Evolutionary conservation across 1,284 basidiomycete genomes (phyloP), one percentile per base, ranked within the genome.

Genomic region (Abortiporus biennis): DNA sequence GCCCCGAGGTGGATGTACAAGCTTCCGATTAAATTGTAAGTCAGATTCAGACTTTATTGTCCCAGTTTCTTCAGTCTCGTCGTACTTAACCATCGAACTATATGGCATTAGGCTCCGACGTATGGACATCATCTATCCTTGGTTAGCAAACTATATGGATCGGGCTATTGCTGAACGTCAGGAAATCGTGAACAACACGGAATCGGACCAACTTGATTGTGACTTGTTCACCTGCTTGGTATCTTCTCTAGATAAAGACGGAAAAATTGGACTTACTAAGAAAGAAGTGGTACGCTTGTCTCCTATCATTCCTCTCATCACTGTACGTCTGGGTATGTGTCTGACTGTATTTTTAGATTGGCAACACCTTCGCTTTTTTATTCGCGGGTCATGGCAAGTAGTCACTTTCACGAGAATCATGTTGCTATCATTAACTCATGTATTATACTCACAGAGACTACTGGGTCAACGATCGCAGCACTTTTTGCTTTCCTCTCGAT

Each of bases 391-490:
- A 51, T 34, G 48, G 46, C 41, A 22, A 19, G 39, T 35, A 9
- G 27, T 9, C 12, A 9, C 8, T 8, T 17, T 34, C 19, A 25
- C 22, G 12, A 15, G 16, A 24, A 16, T 12, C 25, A 15, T 11
- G 30, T 21, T 17, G 15, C n/a, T 15, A 21, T 16, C n/a, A n/a
- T n/a, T n/a, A n/a, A n/a, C n/a, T n/a, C n/a, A 29, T 30, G 35
- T 9, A n/a, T 29, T 8, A 29, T 29, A 29, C 27, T 39, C 9
- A 29, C 30, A 45, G 60, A 66, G 45, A 71, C 67, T 2, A 60
- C 62, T 1, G 63, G 64, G 4, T 60, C 67, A 43, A 61, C 63
- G 8, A 45, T 69, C 2, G 53, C 58, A 3, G 66, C 62, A 33
- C 48, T 62, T 2, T 47, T 69, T 3, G 61, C 51, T 2, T 54